Evolutionary conservation across 768 basidiomycete species (phyloP).

Genomic region (Sporobolomyces pararoseus): DNA sequence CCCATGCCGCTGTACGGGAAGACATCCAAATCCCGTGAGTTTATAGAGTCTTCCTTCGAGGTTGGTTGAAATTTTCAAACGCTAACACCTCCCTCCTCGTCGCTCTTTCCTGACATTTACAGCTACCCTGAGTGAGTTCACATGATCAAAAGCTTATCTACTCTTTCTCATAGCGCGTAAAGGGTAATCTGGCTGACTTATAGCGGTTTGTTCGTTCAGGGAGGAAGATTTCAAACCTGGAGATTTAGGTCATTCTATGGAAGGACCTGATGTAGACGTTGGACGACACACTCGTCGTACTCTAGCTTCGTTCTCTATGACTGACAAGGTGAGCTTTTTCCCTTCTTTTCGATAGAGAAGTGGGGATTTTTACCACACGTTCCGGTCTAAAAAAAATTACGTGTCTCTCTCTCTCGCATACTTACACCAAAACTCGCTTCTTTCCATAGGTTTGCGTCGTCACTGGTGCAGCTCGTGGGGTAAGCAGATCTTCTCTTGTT

Average conservation of each 20-base stretch:
- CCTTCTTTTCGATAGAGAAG: background rate
- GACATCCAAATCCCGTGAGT: conserved; percentile 41
- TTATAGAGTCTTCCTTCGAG: conserved; percentile 11
- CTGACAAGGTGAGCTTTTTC: conserved; percentile 60
- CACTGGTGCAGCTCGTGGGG: conserved; percentile 85
- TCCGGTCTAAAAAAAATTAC: background rate
- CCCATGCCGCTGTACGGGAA: conserved; percentile 45
- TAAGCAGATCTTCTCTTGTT: too few relatives aligned
- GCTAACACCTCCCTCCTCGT: background rate
- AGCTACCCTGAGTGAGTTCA: conserved; percentile 39
- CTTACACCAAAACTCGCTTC: too few relatives aligned
- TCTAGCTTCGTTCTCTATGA: conserved; percentile 72
- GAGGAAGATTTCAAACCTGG: conserved; percentile 28
- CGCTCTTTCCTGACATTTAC: too few relatives aligned
- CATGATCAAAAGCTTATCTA: too few relatives aligned
- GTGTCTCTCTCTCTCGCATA: background rate
- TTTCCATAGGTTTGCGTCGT: conserved; percentile 75
- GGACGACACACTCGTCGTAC: conserved; percentile 53
- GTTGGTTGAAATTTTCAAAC: too few relatives aligned
- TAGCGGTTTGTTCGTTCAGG: background rate
- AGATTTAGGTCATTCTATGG: conserved; percentile 48
- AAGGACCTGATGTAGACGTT: conserved; percentile 45
- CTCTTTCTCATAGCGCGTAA: background rate
- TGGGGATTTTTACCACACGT: too few relatives aligned
- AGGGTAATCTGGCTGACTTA: background rate